These are phyloP conservation scores for Exophiala calicioides DNA, from an alignment of 2,329 filamentous ascomycete species.

Conservation along the genomic window DNA sequence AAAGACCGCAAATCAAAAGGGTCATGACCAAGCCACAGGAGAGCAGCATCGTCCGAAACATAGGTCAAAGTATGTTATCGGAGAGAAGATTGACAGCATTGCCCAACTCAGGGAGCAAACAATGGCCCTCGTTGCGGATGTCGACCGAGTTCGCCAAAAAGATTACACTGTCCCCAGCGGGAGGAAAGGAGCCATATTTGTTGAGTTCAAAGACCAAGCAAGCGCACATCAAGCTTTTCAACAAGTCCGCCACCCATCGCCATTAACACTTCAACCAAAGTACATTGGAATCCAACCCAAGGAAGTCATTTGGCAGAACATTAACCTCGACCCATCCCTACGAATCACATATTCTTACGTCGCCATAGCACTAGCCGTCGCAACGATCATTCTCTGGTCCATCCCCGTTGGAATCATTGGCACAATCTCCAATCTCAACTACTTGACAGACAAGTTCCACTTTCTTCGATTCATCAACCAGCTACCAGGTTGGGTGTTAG, in stretches of 20 bases:
- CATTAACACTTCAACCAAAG: conserved; percentile 78
- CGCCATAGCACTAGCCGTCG: conserved; percentile 68
- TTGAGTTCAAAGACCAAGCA: conserved; percentile 81
- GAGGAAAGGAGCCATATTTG: conserved; percentile 69
- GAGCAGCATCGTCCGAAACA: conserved; percentile 65
- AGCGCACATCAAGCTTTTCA: conserved; percentile 86
- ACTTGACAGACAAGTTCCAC: conserved; percentile 53
- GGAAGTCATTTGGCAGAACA: conserved; percentile 86
- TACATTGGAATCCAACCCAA: conserved; percentile 78
- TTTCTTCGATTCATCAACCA: conserved; percentile 75
- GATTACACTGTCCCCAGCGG: conserved; percentile 11
- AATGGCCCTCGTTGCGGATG: conserved; percentile 68
- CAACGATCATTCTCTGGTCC: conserved; percentile 84
- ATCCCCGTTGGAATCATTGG: conserved; percentile 77
- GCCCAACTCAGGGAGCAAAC: conserved; percentile 76
- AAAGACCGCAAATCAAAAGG: conserved; percentile 64
- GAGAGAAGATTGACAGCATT: conserved; percentile 44
- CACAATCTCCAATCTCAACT: conserved; percentile 80
- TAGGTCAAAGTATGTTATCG: conserved; percentile 65
- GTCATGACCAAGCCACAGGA: background rate
- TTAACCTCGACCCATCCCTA: conserved; percentile 68
- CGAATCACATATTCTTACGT: conserved; percentile 65
- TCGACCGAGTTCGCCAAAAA: conserved; percentile 52
- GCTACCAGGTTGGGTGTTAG: conserved; percentile 70
- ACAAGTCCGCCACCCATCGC: conserved; percentile 48